Conservation (phyloP, 208 protist genomes). For the Leishmania aethiopica region DNA sequence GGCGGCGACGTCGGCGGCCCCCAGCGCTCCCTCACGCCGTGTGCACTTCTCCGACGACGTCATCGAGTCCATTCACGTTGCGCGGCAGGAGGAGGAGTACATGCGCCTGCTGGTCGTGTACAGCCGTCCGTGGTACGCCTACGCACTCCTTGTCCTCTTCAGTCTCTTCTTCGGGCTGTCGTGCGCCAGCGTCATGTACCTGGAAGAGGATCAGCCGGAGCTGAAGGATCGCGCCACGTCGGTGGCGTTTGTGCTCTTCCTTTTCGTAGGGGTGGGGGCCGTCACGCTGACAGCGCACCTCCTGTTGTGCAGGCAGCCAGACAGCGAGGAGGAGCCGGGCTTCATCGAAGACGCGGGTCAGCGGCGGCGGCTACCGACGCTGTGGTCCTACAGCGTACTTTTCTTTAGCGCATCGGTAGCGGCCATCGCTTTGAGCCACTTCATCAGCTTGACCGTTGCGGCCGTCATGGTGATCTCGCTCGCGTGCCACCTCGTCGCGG, state of each 20-base stretch:
- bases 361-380: constrained; percentile 17
- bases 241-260: constrained; percentile 21
- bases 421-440: constrained; percentile 6
- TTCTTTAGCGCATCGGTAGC: neutral
- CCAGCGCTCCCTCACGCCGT: constrained; percentile 13
- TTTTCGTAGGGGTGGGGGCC: constrained; percentile 7
- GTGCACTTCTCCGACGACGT: constrained; percentile 32
- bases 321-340: constrained; percentile 20
- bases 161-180: constrained; percentile 17
- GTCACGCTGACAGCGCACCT: constrained; percentile 12
- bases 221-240: constrained; percentile 21
- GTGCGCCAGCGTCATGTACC: constrained; percentile 11
- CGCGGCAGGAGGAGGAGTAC: constrained; percentile 25
- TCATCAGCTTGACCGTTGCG: constrained; percentile 9
- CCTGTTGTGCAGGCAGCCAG: constrained; percentile 14
- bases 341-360: constrained; percentile 27
- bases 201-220: neutral
- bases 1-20: neutral
- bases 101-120: constrained; percentile 30
- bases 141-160: constrained; percentile 19
- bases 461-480: constrained; percentile 18
- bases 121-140: constrained; percentile 35
- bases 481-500: constrained; percentile 23
- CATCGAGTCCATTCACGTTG: constrained; percentile 22
- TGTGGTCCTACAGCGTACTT: constrained; percentile 17